Base-by-base conservation (phyloP, 192 early-diverging fungal genomes). In the Backusella psychrophila region DNA sequence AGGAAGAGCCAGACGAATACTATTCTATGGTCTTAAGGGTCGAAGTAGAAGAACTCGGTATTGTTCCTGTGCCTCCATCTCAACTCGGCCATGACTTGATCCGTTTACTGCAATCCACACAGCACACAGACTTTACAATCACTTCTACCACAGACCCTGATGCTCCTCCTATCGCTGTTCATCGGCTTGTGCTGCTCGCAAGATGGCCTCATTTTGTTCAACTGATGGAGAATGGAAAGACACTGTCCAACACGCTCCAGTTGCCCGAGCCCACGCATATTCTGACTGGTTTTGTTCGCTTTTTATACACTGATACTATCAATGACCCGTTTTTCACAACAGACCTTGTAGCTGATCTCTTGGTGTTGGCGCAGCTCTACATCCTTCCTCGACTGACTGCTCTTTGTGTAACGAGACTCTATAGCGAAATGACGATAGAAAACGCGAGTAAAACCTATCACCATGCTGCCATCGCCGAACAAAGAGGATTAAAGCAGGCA, bases 181-280 rank as follows among this genome's bases (percentile, higher is more conserved):
- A 92, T 72, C 80, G 80, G 31, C 75, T 90, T n/a, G 82, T 92
- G 9, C 74, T 92, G 3, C 63, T 87, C 42, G 86, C 91, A 4
- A 82, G 91, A 69, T 92, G 91, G 91, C 87, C 89, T 0, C 87
- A 91, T 70, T 92, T 91, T 78, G 72, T 77, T 8, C 82, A 84
- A 63, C 76, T 90, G 70, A 72, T 86, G 17, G 78, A 83, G 67
- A 63, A 63, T 0, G 90, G 86, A 19, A 90, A 88, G 87, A 65
- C 75, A 1, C 67, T 80, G 19, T 75, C 59, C 12, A 81, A 66
- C 71, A 82, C 81, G 6, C 39, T 90, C 49, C 78, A 78, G 2
- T 69, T 92, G 29, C 85, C 89, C 1, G 89, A 92, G n/a, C 76
- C 89, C 14, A 84, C 81, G 66, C 44, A 68, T n/a, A 79, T 81